Percentiles rank a stretch among this genome's conserved stretches.
These are phyloP conservation scores for Hyaloscypha variabilis DNA, from an alignment of 495 filamentous ascomycete species.

Conservation along the genomic window DNA sequence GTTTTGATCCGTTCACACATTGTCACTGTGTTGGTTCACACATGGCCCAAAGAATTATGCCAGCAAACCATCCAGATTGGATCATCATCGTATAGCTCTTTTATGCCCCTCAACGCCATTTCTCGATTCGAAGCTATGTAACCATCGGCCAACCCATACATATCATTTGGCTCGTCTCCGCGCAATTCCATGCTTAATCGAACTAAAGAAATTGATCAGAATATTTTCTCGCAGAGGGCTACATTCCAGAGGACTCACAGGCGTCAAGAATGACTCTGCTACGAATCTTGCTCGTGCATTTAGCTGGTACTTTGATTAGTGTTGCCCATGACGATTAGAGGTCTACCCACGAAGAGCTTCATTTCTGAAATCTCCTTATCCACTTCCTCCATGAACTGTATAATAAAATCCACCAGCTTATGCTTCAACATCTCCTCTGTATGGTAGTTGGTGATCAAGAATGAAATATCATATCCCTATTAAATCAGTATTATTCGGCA, in stretches of 20 bases:
- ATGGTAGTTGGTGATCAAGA: slow-evolving; percentile 97
- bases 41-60: not conserved
- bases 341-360: slow-evolving; percentile 89
- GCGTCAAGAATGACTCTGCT: slow-evolving; percentile 95
- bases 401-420: slow-evolving; percentile 97
- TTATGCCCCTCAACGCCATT: not conserved
- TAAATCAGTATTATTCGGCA: slow-evolving; percentile 15
- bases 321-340: slow-evolving; percentile 9
- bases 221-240: too few species aligned
- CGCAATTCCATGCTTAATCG: slow-evolving; percentile 6
- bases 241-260: slow-evolving; percentile 57
- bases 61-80: not conserved
- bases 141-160: not conserved
- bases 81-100: not conserved
- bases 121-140: not conserved
- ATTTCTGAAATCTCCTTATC: slow-evolving; percentile 99
- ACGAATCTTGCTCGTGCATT: slow-evolving; percentile 98
- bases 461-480: slow-evolving; percentile 97
- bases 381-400: slow-evolving; percentile 99
- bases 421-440: slow-evolving; percentile 98
- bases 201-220: not conserved
- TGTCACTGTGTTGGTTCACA: not conserved
- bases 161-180: not conserved
- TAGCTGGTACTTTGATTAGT: slow-evolving; percentile 59
- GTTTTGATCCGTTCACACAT: not conserved